Conservation (phyloP, 164 flowering plant genomes). For the Santalum album region DNA sequence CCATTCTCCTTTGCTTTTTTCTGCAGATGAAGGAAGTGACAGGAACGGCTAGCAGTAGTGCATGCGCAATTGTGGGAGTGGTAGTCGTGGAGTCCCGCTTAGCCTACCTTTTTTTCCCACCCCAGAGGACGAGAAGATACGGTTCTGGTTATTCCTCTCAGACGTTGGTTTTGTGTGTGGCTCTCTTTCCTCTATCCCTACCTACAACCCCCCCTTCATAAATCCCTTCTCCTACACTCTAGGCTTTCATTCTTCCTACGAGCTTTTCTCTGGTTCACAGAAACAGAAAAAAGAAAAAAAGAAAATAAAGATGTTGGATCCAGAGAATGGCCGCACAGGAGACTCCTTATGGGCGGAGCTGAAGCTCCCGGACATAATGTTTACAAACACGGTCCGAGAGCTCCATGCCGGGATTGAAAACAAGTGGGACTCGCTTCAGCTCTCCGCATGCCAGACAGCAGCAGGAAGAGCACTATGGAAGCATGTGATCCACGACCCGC, state of each 20-base stretch:
- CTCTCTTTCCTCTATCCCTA: conserved; percentile 76
- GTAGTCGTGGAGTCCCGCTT: too few species aligned
- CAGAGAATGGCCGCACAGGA: conserved; percentile 24
- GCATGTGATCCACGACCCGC: conserved; percentile 67
- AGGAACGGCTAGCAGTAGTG: too few species aligned
- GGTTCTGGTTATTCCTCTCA: conserved; percentile 17
- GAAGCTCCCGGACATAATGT: conserved; percentile 42
- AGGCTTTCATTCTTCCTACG: background rate
- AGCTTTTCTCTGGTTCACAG: too few species aligned
- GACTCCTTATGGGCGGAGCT: conserved; percentile 40
- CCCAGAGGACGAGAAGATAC: too few species aligned
- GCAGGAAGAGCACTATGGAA: conserved; percentile 93
- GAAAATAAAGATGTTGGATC: conserved; percentile 27
- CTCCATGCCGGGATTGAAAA: conserved; percentile 53
- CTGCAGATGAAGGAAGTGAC: too few species aligned
- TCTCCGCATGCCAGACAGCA: conserved; percentile 82
- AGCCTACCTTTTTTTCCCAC: too few species aligned
- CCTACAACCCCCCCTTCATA: conserved; percentile 5
- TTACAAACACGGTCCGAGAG: conserved; percentile 21
- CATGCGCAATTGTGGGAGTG: too few species aligned
- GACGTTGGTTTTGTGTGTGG: conserved; percentile 66
- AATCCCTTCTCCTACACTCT: conserved; percentile 8
- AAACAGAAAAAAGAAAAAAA: too few species aligned
- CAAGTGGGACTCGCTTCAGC: conserved; percentile 60
- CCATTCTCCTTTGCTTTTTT: too few species aligned